phyloP scores from a whole-genome alignment of 352 stramenopile genomes.

The Phytopythium vexans region DNA sequence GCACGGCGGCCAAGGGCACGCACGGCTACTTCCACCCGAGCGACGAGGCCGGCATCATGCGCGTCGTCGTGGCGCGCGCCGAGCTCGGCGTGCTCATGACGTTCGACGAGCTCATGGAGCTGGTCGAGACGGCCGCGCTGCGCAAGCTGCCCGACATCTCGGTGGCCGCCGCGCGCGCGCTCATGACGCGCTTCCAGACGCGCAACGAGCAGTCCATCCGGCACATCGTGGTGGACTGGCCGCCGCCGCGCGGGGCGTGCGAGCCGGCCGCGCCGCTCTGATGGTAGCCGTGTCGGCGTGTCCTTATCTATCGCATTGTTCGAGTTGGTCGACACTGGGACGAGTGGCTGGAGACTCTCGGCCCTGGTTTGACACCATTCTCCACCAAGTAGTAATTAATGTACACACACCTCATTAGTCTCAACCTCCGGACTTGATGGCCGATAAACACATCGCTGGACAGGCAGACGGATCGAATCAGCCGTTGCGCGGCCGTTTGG shows the following conservation, averaged over 20 bases:
- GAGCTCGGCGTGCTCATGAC: conserved; percentile 54
- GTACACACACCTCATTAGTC: no score
- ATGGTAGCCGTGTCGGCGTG: not conserved
- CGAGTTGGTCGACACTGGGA: not conserved
- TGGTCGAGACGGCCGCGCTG: conserved; percentile 38
- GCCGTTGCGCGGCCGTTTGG: no score
- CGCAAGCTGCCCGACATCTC: conserved; percentile 50
- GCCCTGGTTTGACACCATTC: no score
- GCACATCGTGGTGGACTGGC: conserved; percentile 40
- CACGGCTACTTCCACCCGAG: conserved; percentile 35
- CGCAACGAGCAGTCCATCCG: conserved; percentile 37
- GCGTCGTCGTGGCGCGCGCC: conserved; percentile 37
- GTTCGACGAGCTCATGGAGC: conserved; percentile 51
- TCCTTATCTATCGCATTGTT: not conserved
- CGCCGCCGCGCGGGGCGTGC: conserved; percentile 7
- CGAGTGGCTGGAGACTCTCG: no score
- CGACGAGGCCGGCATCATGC: conserved; percentile 44
- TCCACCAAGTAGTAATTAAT: no score
- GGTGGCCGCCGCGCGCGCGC: conserved; percentile 32
- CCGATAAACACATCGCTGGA: no score
- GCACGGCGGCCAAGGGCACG: conserved; percentile 1
- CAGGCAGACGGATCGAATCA: no score
- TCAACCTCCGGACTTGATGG: no score
- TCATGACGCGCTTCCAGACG: conserved; percentile 38
- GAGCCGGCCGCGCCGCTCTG: not conserved